A percentile compares a stretch with the other conserved stretches of the same genome.
These are phyloP conservation scores for Aquanectria penicillioides DNA, from an alignment of 2,329 filamentous ascomycete species.

Conservation along the genomic window DNA sequence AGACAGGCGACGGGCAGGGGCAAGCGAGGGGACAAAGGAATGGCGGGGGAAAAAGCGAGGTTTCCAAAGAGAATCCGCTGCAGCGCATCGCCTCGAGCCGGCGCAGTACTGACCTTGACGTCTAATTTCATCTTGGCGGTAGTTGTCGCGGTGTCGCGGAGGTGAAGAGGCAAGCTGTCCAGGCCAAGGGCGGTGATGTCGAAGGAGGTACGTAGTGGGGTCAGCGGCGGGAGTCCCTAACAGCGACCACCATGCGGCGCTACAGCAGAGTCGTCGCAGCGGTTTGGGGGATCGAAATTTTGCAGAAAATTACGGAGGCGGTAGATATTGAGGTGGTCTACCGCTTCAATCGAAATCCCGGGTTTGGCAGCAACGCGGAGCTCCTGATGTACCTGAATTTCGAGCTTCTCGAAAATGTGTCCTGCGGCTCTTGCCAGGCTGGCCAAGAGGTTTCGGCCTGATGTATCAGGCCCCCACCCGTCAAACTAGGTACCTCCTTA, in stretches of 20 bases:
- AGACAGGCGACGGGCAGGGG: neutral
- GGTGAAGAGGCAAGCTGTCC: constrained; percentile 44
- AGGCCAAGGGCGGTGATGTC: constrained; percentile 42
- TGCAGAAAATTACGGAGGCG: neutral
- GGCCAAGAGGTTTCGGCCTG: constrained; percentile 42
- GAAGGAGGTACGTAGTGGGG: constrained; percentile 38
- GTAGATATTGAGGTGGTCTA: neutral
- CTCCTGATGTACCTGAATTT: constrained; percentile 35
- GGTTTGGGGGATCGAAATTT: neutral
- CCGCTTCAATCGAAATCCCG: constrained; percentile 33
- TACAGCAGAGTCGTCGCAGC: constrained; percentile 20
- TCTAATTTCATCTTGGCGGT: constrained; percentile 53
- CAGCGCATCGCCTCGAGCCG: constrained; percentile 1
- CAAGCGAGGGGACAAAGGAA: too few relatives aligned
- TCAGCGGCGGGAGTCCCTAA: constrained; percentile 39
- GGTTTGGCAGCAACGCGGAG: constrained; percentile 32
- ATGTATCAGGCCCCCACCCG: constrained; percentile 36
- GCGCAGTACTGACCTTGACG: constrained; percentile 50
- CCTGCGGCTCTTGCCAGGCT: constrained; percentile 43
- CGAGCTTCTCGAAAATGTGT: constrained; percentile 45
- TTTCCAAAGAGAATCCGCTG: neutral
- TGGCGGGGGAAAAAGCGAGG: neutral
- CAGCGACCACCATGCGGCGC: constrained; percentile 39
- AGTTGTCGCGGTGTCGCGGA: constrained; percentile 36
- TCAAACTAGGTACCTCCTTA: constrained; percentile 24